Conservation (phyloP, 148 eudicot genomes). For the Oxyria digyna region DNA sequence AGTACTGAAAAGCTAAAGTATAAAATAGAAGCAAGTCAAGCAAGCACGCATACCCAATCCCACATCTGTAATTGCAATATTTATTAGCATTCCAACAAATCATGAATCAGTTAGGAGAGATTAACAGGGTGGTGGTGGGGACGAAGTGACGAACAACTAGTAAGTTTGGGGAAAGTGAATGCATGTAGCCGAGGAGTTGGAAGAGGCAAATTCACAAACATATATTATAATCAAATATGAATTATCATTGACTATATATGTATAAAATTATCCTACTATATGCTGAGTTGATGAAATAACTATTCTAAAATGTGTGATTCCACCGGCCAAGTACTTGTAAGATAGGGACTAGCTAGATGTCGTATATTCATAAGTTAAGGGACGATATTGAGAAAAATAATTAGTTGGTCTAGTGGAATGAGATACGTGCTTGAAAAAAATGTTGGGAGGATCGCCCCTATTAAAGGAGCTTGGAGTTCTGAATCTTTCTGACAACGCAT, state of each 20-base stretch:
- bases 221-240: background rate
- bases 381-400: too few species aligned
- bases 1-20: background rate
- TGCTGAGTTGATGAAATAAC: background rate
- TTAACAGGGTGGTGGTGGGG: too few species aligned
- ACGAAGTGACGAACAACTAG: too few species aligned
- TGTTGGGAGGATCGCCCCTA: too few species aligned
- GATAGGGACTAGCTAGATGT: background rate
- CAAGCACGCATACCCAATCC: background rate
- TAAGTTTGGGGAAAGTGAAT: background rate
- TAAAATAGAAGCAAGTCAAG: background rate
- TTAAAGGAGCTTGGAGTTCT: too few species aligned
- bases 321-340: background rate
- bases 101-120: too few species aligned
- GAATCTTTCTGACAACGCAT: too few species aligned
- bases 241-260: background rate
- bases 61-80: background rate
- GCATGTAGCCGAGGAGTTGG: background rate
- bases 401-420: too few species aligned
- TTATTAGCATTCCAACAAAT: background rate
- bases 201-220: background rate
- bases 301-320: background rate
- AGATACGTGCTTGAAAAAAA: too few species aligned
- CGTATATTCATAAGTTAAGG: background rate
- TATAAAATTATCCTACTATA: too few species aligned